A percentile compares a stretch with the other conserved stretches of the same genome.
phyloP scores from a whole-genome alignment of 371 early-diverging fungal species.

The Mucor plumbeus region DNA sequence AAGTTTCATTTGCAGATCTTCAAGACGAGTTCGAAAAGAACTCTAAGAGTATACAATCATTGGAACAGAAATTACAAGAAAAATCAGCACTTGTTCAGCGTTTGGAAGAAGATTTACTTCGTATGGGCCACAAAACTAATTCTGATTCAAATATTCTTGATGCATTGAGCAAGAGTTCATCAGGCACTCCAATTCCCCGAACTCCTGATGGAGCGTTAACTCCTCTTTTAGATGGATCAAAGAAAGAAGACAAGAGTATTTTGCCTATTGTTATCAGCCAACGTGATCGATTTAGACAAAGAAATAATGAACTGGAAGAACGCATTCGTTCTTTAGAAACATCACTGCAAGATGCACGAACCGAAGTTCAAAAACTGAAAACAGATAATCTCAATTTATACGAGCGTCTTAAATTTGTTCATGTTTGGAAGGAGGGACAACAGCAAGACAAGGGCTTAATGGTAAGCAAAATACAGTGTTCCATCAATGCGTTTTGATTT shows the following conservation, averaged over 20 bases:
- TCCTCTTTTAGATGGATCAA: conserved; percentile 23
- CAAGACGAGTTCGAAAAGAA: conserved; percentile 42
- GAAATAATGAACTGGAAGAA: conserved; percentile 84
- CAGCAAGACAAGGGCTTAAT: conserved; percentile 25
- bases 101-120: conserved; percentile 77
- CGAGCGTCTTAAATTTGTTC: conserved; percentile 79
- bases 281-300: conserved; percentile 87
- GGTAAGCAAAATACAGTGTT: conserved; percentile 21
- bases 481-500: neutral
- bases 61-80: conserved; percentile 46
- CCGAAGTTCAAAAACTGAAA: conserved; percentile 69
- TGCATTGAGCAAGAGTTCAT: conserved; percentile 27
- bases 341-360: conserved; percentile 66
- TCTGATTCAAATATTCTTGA: conserved; percentile 18
- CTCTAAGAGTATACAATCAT: conserved; percentile 28
- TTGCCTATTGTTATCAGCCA: conserved; percentile 88
- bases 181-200: conserved; percentile 18
- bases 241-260: conserved; percentile 61
- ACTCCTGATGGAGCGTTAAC: conserved; percentile 29
- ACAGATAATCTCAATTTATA: conserved; percentile 87
- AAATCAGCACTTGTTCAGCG: conserved; percentile 64
- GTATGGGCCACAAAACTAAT: conserved; percentile 41
- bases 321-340: conserved; percentile 63
- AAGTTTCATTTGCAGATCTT: conserved; percentile 56
- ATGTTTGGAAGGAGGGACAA: conserved; percentile 59